These are phyloP conservation scores for Globisporangium middletonii DNA, from an alignment of 352 stramenopile species.

Conservation along the genomic window DNA sequence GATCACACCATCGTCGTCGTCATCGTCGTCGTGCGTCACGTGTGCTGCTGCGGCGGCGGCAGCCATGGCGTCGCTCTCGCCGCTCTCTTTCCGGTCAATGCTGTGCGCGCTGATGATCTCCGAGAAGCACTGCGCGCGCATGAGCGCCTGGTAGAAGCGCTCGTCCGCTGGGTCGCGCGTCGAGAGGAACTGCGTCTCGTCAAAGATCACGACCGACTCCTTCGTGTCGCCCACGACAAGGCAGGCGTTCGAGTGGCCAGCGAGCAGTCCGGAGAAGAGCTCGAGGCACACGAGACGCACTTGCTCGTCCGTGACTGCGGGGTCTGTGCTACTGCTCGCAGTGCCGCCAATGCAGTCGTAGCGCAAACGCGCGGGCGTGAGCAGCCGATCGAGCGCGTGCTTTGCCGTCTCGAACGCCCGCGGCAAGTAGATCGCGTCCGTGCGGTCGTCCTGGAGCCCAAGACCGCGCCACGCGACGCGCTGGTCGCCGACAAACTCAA, in stretches of 20 bases:
- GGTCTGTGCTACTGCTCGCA: background rate
- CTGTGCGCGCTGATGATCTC: constrained; percentile 76
- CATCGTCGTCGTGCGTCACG: constrained; percentile 18
- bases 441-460: constrained; percentile 35
- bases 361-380: constrained; percentile 27
- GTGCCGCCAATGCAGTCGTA: constrained; percentile 37
- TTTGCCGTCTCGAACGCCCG: constrained; percentile 49
- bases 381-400: constrained; percentile 42
- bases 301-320: constrained; percentile 24
- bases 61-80: constrained; percentile 6
- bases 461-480: constrained; percentile 49
- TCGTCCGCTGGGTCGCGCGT: constrained; percentile 48
- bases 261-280: constrained; percentile 55
- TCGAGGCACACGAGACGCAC: constrained; percentile 64
- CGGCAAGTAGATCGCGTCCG: constrained; percentile 44
- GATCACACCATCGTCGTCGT: constrained; percentile 46
- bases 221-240: constrained; percentile 81
- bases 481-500: constrained; percentile 66
- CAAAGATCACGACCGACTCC: constrained; percentile 85
- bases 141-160: constrained; percentile 57
- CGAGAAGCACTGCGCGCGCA: constrained; percentile 81
- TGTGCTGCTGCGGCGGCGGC: background rate
- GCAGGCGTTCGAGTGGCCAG: constrained; percentile 64
- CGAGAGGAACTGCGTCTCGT: constrained; percentile 78
- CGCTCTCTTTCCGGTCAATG: constrained; percentile 42